phyloP scores from a whole-genome alignment of 129 eudicot genomes.

The Logfia minima region DNA sequence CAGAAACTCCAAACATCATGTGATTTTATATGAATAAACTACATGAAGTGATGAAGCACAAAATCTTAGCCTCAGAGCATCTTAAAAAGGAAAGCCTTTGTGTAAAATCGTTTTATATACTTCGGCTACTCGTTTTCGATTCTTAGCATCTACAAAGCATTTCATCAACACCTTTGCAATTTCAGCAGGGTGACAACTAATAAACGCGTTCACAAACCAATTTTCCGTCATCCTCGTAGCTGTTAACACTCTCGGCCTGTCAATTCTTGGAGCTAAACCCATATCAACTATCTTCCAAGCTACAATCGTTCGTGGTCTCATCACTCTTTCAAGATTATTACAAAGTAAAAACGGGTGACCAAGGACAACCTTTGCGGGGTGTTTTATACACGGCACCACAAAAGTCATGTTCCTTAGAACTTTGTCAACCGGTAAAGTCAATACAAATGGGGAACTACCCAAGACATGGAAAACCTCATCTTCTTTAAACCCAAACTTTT shows the following conservation, averaged over 20 bases:
- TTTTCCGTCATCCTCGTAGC: conserved; percentile 72
- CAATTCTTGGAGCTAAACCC: conserved; percentile 53
- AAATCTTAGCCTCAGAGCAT: not conserved
- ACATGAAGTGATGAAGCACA: not conserved
- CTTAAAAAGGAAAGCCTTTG: not conserved
- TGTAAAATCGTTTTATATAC: conserved; percentile 25
- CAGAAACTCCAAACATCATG: not conserved
- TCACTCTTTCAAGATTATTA: conserved; percentile 46
- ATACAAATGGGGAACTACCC: conserved; percentile 56
- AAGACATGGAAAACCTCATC: conserved; percentile 55
- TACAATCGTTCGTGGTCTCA: conserved; percentile 55
- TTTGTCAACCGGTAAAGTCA: conserved; percentile 68
- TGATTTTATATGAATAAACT: not conserved
- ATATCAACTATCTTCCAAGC: conserved; percentile 56
- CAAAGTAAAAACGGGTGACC: conserved; percentile 52
- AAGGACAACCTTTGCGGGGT: conserved; percentile 40
- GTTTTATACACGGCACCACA: conserved; percentile 60
- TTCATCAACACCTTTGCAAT: conserved; percentile 51
- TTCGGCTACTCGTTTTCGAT: conserved; percentile 59
- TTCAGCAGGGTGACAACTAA: conserved; percentile 47
- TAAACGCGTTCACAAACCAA: conserved; percentile 48
- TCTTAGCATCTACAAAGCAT: conserved; percentile 48
- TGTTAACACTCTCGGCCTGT: conserved; percentile 46
- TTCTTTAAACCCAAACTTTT: conserved; percentile 43
- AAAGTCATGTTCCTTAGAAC: conserved; percentile 81